A percentile compares a stretch with the other conserved stretches of the same genome.
Conservation (phyloP, 2,329 filamentous ascomycete species). For the Fusarium sp. region DNA sequence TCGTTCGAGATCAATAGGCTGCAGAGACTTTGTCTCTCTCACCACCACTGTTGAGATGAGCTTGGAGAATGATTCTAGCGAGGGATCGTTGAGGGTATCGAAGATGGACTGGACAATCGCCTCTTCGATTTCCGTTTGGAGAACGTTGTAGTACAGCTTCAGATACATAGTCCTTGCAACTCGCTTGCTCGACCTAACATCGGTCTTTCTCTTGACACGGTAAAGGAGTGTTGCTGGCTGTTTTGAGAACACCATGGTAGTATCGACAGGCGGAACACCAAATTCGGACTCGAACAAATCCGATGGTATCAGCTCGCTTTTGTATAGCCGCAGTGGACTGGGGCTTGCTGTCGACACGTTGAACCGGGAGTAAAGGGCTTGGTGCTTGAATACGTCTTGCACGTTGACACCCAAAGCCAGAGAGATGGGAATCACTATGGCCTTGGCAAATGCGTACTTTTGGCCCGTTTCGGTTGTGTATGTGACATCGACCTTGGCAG, state of each 20-base stretch:
- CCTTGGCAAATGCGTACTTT: conserved; percentile 53
- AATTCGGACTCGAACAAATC: conserved; percentile 76
- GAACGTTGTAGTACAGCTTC: conserved; percentile 79
- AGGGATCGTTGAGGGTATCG: conserved; percentile 55
- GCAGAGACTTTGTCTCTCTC: conserved; percentile 59
- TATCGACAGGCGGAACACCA: conserved; percentile 64
- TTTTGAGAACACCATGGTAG: conserved; percentile 78
- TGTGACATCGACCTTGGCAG: conserved; percentile 79
- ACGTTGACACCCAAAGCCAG: conserved; percentile 95
- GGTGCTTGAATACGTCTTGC: conserved; percentile 92
- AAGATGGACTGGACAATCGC: conserved; percentile 61
- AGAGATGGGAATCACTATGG: conserved; percentile 77
- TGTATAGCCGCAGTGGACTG: conserved; percentile 80
- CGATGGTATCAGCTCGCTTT: conserved; percentile 77
- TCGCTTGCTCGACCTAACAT: conserved; percentile 51
- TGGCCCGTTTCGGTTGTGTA: conserved; percentile 77
- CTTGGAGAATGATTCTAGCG: conserved; percentile 61
- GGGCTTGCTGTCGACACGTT: conserved; percentile 85
- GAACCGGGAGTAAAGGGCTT: conserved; percentile 87
- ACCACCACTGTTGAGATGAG: conserved; percentile 61
- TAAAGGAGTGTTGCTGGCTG: conserved; percentile 87
- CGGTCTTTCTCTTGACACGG: conserved; percentile 74
- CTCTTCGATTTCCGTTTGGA: conserved; percentile 78
- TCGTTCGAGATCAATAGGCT: conserved; percentile 67
- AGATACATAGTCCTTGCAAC: conserved; percentile 70